Evolutionary conservation across 768 basidiomycete species (phyloP), one percentile per base, ranked within the genome.

Genomic region (Coprinellus aureogranulatus): DNA sequence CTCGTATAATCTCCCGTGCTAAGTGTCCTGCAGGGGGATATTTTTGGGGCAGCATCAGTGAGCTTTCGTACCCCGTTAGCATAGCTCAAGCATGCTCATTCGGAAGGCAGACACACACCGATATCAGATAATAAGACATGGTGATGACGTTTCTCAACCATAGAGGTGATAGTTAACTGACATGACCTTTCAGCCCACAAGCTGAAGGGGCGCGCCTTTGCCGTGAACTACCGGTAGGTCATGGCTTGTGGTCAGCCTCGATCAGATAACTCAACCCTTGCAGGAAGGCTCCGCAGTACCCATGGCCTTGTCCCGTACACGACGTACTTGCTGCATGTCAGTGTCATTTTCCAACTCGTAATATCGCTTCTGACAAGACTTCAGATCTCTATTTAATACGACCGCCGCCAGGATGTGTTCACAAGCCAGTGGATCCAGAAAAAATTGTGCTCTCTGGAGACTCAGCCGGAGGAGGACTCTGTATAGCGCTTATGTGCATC

Each of bases 251-350:
- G n/a, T n/a, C n/a, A n/a, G n/a, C n/a, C n/a, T n/a, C n/a, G n/a
- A n/a, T n/a, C n/a, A n/a, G n/a, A n/a, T n/a, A n/a, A n/a, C n/a
- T n/a, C n/a, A n/a, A n/a, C n/a, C 20, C 47, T 4, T 9, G 37
- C 64, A 85, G 89, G 44, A 86, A 90, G 66, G 88, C 90, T 0
- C 90, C 91, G 1, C 91, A 93, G 68, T 92, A 90, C 64, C 90
- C 90, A 14, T 92, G 89, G 80, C 90, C 90, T 2, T 86, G 85
- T 67, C 82, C 87, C 1, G 64, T 92, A 0, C 89, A 90, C 58
- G 91, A 93, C 63, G 83, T 87, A 16, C 68, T 92, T 25, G 88
- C 90, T 2, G 86, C 89, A 1, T 92, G 87, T 86, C 67, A 49
- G 28, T 31, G 50, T 23, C 11, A 16, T 18, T 16, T 18, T 28